Evolutionary conservation across 1,284 basidiomycete species (phyloP), one percentile per base, ranked within the genome.

Genomic region (Cystobasidium slooffiae): DNA sequence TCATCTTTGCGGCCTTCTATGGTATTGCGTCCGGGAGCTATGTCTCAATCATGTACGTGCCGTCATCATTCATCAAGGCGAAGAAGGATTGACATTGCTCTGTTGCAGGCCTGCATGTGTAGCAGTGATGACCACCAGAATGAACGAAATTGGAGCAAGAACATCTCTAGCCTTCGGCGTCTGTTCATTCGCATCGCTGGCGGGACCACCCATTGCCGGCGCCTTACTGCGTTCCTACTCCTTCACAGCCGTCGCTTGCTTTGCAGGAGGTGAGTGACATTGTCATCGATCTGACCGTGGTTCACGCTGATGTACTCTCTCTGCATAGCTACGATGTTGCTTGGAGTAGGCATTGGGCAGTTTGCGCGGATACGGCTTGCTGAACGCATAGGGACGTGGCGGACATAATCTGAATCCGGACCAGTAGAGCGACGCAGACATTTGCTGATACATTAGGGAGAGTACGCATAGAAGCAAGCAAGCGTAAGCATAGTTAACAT

Each of bases 131-230:
- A 73, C 70, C 9, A 22, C 18, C 10, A 51, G 49, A 20, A 73
- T 73, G 70, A 56, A 65, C 22, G 70, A 73, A 31, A 73, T 73
- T 18, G 70, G 70, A 14, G 63, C 53, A 16, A 18, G 70, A 8
- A 73, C 70, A 1, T 65, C 62, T 31, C 62, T 73, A 6, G 70
- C 52, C 10, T 73, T 73, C 41, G 63, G 62, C 4, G 39, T 73
- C 22, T 52, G 62, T 37, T 65, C 70, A 20, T 73, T 73, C 43
- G 62, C 63, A 18, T 49, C 70, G 3, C 20, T 73, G 20, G 51
- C 62, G 16, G 70, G 70, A 2, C 62, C 70, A 20, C 70, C 70
- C 3, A 58, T 66, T n/a, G 46, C 70, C 3, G 70, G 70, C 5
- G 70, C 62, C 43, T 53, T 66, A 22, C 41, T 73, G 12, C 24